phyloP scores from a whole-genome alignment of 305 asterid species.

The Galium porrigens region DNA sequence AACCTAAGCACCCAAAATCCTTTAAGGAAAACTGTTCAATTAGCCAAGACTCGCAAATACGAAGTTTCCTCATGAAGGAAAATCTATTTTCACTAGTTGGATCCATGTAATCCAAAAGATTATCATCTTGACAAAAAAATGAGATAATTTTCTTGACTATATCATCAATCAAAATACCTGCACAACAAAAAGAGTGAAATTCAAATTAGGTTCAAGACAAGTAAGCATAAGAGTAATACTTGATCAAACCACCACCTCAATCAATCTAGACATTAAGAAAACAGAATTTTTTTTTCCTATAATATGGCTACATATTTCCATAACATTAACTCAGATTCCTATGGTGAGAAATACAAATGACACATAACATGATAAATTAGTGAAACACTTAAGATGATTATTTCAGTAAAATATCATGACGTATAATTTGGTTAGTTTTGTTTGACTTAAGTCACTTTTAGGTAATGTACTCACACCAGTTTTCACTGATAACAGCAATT shows the following conservation, averaged over 20 bases:
- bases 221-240: not conserved
- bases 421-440: not conserved
- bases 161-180: constrained; percentile 55
- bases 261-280: not conserved
- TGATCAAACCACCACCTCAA: not conserved
- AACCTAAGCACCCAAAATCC: constrained; percentile 63
- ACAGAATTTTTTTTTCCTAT: not conserved
- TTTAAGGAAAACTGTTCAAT: constrained; percentile 31
- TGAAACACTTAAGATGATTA: not conserved
- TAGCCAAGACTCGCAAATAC: constrained; percentile 62
- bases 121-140: constrained; percentile 40
- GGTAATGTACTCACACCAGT: not conserved
- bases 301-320: not conserved
- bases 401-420: not conserved
- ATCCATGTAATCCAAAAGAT: constrained; percentile 19
- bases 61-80: constrained; percentile 46
- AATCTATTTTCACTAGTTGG: constrained; percentile 28
- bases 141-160: constrained; percentile 41
- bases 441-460: not conserved
- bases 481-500: not conserved
- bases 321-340: not conserved
- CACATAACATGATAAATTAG: not conserved
- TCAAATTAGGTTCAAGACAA: constrained; percentile 5
- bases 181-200: constrained; percentile 6
- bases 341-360: not conserved